phyloP scores from a whole-genome alignment of 2,329 filamentous ascomycete genomes.

The Diplodia corticola region DNA sequence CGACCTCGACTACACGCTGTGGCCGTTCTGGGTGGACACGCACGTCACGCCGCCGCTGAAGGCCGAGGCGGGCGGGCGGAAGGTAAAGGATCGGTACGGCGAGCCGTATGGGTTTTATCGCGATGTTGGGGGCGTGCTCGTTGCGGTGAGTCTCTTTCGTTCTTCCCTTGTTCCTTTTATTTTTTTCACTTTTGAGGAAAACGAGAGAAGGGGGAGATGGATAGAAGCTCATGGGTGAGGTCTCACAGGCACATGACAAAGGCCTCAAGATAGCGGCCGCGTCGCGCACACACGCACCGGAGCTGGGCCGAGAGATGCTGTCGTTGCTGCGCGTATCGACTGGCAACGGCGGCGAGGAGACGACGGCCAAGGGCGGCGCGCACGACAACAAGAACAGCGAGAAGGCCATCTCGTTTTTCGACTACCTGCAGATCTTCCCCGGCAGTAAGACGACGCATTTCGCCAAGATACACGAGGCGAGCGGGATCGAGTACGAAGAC shows the following conservation, averaged over 20 bases:
- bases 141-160: conserved; percentile 33
- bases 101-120: conserved; percentile 50
- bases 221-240: neutral
- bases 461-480: conserved; percentile 67
- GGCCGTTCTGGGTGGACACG: conserved; percentile 98
- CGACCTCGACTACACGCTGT: conserved; percentile 97
- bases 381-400: conserved; percentile 11
- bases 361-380: conserved; percentile 38
- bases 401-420: conserved; percentile 54
- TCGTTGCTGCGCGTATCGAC: conserved; percentile 64
- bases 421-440: conserved; percentile 65
- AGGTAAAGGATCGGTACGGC: conserved; percentile 54
- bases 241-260: conserved; percentile 32
- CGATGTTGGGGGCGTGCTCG: conserved; percentile 46
- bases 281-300: conserved; percentile 76
- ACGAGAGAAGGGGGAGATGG: neutral
- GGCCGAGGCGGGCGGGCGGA: conserved; percentile 40
- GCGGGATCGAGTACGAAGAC: conserved; percentile 71
- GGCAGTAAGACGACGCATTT: conserved; percentile 86
- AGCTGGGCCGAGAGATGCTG: conserved; percentile 78
- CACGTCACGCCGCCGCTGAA: conserved; percentile 78
- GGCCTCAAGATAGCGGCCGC: conserved; percentile 68
- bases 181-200: neutral
- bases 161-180: no score
- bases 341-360: conserved; percentile 49